Base-by-base conservation (phyloP, 345 rosid species). In the Lepidium didymum region DNA sequence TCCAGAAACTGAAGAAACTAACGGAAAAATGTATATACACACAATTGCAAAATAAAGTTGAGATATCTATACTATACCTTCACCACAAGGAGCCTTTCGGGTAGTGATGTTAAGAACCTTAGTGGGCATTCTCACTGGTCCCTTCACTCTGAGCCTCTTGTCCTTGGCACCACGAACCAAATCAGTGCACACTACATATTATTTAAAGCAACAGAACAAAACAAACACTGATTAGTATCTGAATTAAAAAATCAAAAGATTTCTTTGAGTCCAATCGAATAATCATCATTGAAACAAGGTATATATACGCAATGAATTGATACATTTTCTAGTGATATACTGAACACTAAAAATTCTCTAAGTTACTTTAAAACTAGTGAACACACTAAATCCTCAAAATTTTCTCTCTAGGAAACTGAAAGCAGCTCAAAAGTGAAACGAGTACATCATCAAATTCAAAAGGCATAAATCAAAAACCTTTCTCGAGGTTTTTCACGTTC, bases 401-500 rank as follows among this genome's bases (percentile, higher is more conserved):
- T 36, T 6, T 42, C 11, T 29, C 10, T 42, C 11, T 18, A 16
- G 1, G 6, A 18, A 2, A 29, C 0, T 12, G 19, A 13, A 15
- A 67, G 54, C 25, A 43, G 45, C 37, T 36, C 21, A 50, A 38
- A 33, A 49, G 21, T 4, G 1, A 14, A 14, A 16, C 1, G 5
- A 14, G 4, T 7, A 57, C 16, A 25, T 14, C 0, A 18, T 18
- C 31, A 6, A 56, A 56, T 36, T 37, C 46, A 9, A 31, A 0
- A 12, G 44, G 46, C 10, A 51, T 23, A 7, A 44, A 11, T 6
- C 19, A 6, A n/a, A 38, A 6, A 86, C 92, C 96, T 79, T 88
- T 89, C 47, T 89, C 96, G 8, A 89, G 84, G 69, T 89, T 89
- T 72, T 89, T 89, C 13, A 86, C 96, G 38, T 83, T 82, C 77